Percentiles rank a stretch among this genome's conserved stretches.
These are phyloP conservation scores for Aspergillus tamarii DNA, from an alignment of 2,329 filamentous ascomycete species.

Conservation along the genomic window DNA sequence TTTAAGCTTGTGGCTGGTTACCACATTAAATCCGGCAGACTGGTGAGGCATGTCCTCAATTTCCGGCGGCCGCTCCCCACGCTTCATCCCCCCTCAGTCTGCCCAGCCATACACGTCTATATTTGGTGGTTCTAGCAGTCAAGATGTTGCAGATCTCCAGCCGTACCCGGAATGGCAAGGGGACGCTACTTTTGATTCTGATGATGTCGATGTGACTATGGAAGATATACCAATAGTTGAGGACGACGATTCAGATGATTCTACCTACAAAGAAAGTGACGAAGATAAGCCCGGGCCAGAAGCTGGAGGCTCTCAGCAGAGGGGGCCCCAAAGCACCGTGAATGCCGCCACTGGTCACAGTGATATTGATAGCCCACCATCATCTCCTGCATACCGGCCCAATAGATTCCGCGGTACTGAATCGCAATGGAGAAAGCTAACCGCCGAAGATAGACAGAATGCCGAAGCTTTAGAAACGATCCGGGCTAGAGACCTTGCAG, in stretches of 20 bases:
- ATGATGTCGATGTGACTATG: slow-evolving; percentile 28
- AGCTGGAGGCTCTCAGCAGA: background rate
- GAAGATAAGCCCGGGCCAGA: slow-evolving; percentile 17
- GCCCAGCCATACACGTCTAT: slow-evolving; percentile 35
- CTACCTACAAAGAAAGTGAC: slow-evolving; percentile 27
- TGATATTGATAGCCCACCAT: slow-evolving; percentile 10
- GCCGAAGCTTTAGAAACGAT: slow-evolving; percentile 65
- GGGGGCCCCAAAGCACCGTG: background rate
- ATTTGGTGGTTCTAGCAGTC: slow-evolving; percentile 33
- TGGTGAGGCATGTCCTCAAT: slow-evolving; percentile 33
- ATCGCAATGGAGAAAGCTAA: slow-evolving; percentile 83
- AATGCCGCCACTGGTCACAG: background rate
- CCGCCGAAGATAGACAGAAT: slow-evolving; percentile 75
- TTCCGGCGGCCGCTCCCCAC: slow-evolving; percentile 26
- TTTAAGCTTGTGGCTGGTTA: background rate
- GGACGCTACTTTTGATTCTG: slow-evolving; percentile 11
- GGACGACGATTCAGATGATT: slow-evolving; percentile 29
- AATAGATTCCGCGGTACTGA: slow-evolving; percentile 73
- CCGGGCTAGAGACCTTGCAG: slow-evolving; percentile 67
- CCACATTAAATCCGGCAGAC: background rate
- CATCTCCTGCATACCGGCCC: slow-evolving; percentile 50
- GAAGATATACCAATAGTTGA: slow-evolving; percentile 22
- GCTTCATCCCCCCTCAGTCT: slow-evolving; percentile 29
- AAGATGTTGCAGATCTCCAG: slow-evolving; percentile 23
- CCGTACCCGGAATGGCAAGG: slow-evolving; percentile 12